These are phyloP conservation scores for Taphrina flavorubra DNA, from an alignment of 1,139 yeast species.

Conservation along the genomic window DNA sequence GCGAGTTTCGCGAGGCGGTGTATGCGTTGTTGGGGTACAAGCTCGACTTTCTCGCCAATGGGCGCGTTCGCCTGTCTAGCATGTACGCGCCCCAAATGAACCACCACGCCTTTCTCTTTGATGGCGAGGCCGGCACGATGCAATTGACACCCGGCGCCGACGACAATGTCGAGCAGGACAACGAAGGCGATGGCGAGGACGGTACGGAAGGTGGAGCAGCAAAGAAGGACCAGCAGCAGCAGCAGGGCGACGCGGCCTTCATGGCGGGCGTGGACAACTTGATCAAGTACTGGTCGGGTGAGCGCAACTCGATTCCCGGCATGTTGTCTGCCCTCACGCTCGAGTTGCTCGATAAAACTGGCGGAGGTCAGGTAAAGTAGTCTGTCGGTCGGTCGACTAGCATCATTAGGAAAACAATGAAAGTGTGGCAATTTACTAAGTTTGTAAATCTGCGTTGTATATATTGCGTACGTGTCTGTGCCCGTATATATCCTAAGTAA, in stretches of 20 bases:
- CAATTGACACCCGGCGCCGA: conserved; percentile 47
- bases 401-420: no score
- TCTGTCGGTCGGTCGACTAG: no score
- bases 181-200: no score
- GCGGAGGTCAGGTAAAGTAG: conserved; percentile 44
- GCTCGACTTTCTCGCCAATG: conserved; percentile 71
- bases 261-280: conserved; percentile 62
- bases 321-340: conserved; percentile 77
- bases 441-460: no score
- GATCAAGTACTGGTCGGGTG: conserved; percentile 70
- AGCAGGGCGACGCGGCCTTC: conserved; percentile 48
- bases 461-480: no score
- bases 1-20: conserved; percentile 72
- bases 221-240: no score
- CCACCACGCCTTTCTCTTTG: conserved; percentile 54
- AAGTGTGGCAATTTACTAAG: no score
- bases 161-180: no score
- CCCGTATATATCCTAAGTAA: no score
- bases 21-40: conserved; percentile 74
- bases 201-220: conserved; percentile 45
- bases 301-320: conserved; percentile 75
- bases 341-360: conserved; percentile 63
- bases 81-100: conserved; percentile 55
- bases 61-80: conserved; percentile 70
- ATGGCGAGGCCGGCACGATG: conserved; percentile 50